A percentile compares a stretch with the other conserved stretches of the same genome.
Conservation (phyloP, 352 stramenopile species). For the Phytophthora litchii region DNA sequence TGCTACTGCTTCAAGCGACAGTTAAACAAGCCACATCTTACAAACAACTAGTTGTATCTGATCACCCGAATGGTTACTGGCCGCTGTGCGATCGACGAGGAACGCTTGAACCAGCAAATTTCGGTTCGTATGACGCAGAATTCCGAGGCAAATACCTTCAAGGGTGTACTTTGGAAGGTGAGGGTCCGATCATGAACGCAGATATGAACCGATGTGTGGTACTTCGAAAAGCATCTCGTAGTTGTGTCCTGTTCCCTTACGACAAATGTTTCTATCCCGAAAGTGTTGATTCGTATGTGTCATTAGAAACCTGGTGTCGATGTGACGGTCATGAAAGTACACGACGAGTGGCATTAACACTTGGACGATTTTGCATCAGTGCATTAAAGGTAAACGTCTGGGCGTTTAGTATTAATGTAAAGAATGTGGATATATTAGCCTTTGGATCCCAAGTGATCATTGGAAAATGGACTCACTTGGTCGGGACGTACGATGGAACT, state of each 20-base stretch:
- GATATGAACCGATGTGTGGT: conserved; percentile 77
- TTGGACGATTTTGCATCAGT: conserved; percentile 77
- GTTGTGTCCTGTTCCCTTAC: conserved; percentile 65
- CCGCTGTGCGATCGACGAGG: conserved; percentile 86
- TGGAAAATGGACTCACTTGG: conserved; percentile 86
- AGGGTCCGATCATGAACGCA: conserved; percentile 82
- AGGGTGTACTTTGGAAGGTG: conserved; percentile 70
- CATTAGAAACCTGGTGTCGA: conserved; percentile 82
- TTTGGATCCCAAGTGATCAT: conserved; percentile 57
- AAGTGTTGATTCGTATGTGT: conserved; percentile 45
- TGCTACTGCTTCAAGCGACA: conserved; percentile 80
- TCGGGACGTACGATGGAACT: conserved; percentile 90
- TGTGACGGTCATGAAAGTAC: conserved; percentile 75
- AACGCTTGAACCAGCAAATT: conserved; percentile 66
- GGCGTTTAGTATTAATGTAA: conserved; percentile 81
- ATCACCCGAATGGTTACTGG: conserved; percentile 87
- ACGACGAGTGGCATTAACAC: conserved; percentile 64
- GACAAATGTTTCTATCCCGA: conserved; percentile 47
- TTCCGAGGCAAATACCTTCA: conserved; percentile 63
- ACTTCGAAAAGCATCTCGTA: conserved; percentile 61
- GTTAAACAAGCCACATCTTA: conserved; percentile 83
- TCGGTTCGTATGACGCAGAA: conserved; percentile 54
- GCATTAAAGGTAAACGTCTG: conserved; percentile 78
- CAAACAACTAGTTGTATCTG: conserved; percentile 68
- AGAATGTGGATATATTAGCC: conserved; percentile 78